These are phyloP conservation scores for Dothideomycetidae sp. DNA, from an alignment of 2,329 filamentous ascomycete species.

Conservation along the genomic window DNA sequence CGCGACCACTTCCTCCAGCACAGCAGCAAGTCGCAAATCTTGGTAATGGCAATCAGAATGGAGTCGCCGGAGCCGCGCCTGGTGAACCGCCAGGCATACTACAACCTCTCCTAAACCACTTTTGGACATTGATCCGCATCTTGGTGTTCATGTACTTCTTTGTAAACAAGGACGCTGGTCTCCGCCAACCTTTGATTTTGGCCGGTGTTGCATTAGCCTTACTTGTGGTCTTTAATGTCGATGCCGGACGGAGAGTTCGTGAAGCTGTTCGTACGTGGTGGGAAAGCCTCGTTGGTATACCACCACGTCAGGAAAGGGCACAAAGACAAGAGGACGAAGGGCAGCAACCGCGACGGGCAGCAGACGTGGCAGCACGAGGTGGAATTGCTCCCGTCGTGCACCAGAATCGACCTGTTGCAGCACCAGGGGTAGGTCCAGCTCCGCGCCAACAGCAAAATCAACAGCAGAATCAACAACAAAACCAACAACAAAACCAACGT, in stretches of 20 bases:
- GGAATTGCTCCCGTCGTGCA: too few species aligned
- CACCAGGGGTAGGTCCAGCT: not conserved
- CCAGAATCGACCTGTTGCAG: constrained; percentile 11
- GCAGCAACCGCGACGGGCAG: not conserved
- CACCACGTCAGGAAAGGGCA: not conserved
- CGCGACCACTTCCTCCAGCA: constrained; percentile 10
- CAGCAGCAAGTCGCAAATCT: constrained; percentile 5
- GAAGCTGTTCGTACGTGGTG: constrained; percentile 28
- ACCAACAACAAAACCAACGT: constrained; percentile 17
- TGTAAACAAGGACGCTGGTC: constrained; percentile 32
- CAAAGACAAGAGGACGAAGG: not conserved
- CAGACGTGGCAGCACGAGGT: not conserved
- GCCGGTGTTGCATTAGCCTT: constrained; percentile 26
- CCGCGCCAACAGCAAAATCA: too few species aligned
- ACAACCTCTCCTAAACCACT: constrained; percentile 27
- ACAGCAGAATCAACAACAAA: constrained; percentile 12
- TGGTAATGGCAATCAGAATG: not conserved
- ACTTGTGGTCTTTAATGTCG: constrained; percentile 26
- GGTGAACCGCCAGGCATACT: constrained; percentile 11
- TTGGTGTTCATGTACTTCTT: constrained; percentile 47
- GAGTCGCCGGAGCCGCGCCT: constrained; percentile 11
- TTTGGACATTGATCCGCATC: constrained; percentile 45
- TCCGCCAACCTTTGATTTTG: constrained; percentile 29
- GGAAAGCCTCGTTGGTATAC: constrained; percentile 27
- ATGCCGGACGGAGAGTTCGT: constrained; percentile 12